Conservation (phyloP, 2,329 filamentous ascomycete species). For the Talaromyces sp. region DNA sequence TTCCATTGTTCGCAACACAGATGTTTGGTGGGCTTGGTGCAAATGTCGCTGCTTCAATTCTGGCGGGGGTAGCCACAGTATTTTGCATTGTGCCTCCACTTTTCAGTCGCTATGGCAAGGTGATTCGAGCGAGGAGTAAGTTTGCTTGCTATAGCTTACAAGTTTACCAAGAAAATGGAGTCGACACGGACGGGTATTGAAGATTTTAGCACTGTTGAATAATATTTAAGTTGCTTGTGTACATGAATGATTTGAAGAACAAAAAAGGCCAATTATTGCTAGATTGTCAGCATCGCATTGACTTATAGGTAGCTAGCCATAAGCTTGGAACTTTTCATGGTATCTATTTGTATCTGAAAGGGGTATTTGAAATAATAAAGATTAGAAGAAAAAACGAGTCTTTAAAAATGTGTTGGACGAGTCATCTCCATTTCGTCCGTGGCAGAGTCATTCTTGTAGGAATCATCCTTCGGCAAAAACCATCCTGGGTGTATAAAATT, state of each 20-base stretch:
- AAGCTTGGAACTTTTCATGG: no score
- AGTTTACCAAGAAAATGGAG: slow-evolving; percentile 29
- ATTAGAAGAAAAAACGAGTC: not conserved
- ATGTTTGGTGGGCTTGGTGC: slow-evolving; percentile 42
- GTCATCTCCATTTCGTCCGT: slow-evolving; percentile 19
- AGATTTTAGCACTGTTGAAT: no score
- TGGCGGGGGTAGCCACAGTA: slow-evolving; percentile 1
- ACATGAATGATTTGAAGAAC: no score
- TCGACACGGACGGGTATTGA: slow-evolving; percentile 26
- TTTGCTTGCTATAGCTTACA: slow-evolving; percentile 38
- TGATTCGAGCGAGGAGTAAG: slow-evolving; percentile 31
- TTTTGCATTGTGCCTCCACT: slow-evolving; percentile 9
- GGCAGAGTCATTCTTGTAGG: slow-evolving; percentile 9
- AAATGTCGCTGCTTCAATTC: slow-evolving; percentile 5
- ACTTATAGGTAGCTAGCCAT: no score
- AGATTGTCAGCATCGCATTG: no score
- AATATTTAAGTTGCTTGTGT: no score
- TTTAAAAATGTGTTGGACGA: not conserved
- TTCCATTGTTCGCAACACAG: slow-evolving; percentile 44
- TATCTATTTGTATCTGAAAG: not conserved
- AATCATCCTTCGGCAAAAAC: slow-evolving; percentile 33
- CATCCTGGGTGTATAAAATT: slow-evolving; percentile 50
- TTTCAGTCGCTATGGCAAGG: slow-evolving; percentile 6
- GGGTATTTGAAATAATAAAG: not conserved
- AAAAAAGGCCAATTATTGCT: no score